Evolutionary conservation across 257 asterid genomes (phyloP), one percentile per base, ranked within the genome.

Genomic region (Petrea volubilis): DNA sequence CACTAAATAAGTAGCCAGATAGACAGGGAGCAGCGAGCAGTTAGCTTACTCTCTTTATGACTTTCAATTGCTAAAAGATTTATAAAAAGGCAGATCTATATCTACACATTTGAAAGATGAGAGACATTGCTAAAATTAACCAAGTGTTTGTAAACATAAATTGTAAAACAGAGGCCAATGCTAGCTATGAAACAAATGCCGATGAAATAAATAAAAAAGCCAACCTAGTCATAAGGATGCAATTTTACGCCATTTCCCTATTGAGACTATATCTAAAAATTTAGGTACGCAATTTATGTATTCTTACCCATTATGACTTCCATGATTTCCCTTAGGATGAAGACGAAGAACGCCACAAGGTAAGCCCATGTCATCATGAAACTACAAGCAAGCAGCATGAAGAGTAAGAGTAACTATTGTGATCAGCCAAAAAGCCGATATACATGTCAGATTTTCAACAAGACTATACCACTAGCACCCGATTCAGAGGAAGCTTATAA

Each of bases 321-420:
- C 90, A 82, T 91, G 97, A 71, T 87, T 84, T 66, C 95, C 96
- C 62, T 79, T 72, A 47, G 88, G 81, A 76, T 86, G 78, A 64
- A 94, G 97, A 77, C 99, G 97, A 81, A 94, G 97, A 28, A 91
- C 96, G 52, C 97, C 99, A 58, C 99, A 89, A 59, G 97, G 97
- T 55, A 94, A 85, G 79, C 78, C 83, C 99, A 88, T 91, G 86
- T 94, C 99, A 80, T 89, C 97, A 18, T 94, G 97, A 82, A 88
- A 80, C 98, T 91, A 71, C 68, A 80, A 14, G 52, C 67, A 61
- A 70, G 77, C 68, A 60, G 33, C 17, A 34, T 40, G 6, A 56
- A 10, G 34, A 0, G 27, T 71, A 46, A 74, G 52, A 38, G 50
- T 24, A 63, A 63, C 67, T 21, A 15, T 10, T 49, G 25, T 15